Percentiles rank a stretch among this genome's conserved stretches.
phyloP scores from a whole-genome alignment of 805 yeast genomes.

The Wickerhamiella nectarea region DNA sequence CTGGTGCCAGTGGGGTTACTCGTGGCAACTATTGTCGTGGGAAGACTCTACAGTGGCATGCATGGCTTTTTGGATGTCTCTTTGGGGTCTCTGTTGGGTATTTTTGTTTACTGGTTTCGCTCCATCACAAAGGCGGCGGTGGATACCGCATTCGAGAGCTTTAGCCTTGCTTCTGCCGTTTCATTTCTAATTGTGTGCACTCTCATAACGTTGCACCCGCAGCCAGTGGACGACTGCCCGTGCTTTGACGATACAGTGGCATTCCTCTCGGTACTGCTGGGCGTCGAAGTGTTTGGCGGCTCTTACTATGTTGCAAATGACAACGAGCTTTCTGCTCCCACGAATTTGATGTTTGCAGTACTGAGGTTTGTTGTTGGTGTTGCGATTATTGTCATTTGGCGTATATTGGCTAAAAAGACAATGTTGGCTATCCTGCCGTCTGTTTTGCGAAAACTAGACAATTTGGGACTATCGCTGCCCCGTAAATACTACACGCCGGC shows the following conservation, averaged over 20 bases:
- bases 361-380: slow-evolving; percentile 52
- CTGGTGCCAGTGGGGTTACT: slow-evolving; percentile 29
- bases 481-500: slow-evolving; percentile 29
- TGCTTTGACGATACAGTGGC: slow-evolving; percentile 94
- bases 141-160: slow-evolving; percentile 26
- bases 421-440: slow-evolving; percentile 47
- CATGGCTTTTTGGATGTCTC: slow-evolving; percentile 86
- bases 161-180: neutral
- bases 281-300: slow-evolving; percentile 40
- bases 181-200: neutral
- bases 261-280: slow-evolving; percentile 74
- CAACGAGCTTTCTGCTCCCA: too few relatives aligned
- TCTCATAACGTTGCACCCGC: slow-evolving; percentile 51
- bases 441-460: slow-evolving; percentile 32
- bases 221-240: slow-evolving; percentile 88
- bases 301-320: too few relatives aligned
- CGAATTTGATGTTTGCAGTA: neutral
- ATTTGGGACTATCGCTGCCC: slow-evolving; percentile 30
- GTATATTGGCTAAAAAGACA: slow-evolving; percentile 53
- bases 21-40: slow-evolving; percentile 52
- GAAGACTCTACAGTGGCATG: slow-evolving; percentile 93
- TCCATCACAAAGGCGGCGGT: slow-evolving; percentile 29
- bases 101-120: slow-evolving; percentile 37
- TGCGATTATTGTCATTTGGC: slow-evolving; percentile 53
- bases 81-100: too few relatives aligned